Conservation (phyloP, 352 stramenopile species). For the Phytopythium delawarense region DNA sequence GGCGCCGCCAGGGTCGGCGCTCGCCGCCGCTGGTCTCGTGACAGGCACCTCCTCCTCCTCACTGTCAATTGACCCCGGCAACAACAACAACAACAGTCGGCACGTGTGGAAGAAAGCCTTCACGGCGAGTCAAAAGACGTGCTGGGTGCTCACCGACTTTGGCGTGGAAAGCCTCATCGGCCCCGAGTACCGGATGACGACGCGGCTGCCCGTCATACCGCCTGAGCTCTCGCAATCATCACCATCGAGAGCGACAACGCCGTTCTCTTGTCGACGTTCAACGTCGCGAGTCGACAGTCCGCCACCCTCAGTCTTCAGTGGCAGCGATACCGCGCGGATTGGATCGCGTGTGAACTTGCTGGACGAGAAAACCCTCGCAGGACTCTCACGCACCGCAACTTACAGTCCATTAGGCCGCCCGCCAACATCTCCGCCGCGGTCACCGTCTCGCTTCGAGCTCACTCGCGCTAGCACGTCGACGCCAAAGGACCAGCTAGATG, state of each 20-base stretch:
- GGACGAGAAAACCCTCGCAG: conserved; percentile 41
- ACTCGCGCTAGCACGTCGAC: not conserved
- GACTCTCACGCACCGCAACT: conserved; percentile 32
- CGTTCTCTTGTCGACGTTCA: conserved; percentile 13
- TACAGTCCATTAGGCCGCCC: conserved; percentile 31
- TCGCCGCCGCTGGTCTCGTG: conserved; percentile 24
- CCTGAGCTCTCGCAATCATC: conserved; percentile 7
- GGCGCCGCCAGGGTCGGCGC: conserved; percentile 26
- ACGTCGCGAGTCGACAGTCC: conserved; percentile 33
- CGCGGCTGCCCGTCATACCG: conserved; percentile 37
- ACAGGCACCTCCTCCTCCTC: conserved; percentile 5
- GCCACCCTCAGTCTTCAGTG: conserved; percentile 30
- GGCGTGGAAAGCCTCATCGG: conserved; percentile 59
- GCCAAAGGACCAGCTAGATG: not conserved
- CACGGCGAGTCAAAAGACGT: conserved; percentile 47
- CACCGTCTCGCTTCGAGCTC: conserved; percentile 11
- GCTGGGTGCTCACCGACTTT: conserved; percentile 63
- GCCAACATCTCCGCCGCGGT: conserved; percentile 20
- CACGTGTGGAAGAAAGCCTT: conserved; percentile 45
- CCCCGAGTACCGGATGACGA: conserved; percentile 56
- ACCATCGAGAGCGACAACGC: conserved; percentile 1
- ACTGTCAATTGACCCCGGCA: conserved; percentile 14
- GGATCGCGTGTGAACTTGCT: conserved; percentile 39
- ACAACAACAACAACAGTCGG: conserved; percentile 7
- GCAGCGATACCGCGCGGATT: conserved; percentile 36